Conservation (phyloP, 2,329 filamentous ascomycete species). For the Fusarium lateritium region DNA sequence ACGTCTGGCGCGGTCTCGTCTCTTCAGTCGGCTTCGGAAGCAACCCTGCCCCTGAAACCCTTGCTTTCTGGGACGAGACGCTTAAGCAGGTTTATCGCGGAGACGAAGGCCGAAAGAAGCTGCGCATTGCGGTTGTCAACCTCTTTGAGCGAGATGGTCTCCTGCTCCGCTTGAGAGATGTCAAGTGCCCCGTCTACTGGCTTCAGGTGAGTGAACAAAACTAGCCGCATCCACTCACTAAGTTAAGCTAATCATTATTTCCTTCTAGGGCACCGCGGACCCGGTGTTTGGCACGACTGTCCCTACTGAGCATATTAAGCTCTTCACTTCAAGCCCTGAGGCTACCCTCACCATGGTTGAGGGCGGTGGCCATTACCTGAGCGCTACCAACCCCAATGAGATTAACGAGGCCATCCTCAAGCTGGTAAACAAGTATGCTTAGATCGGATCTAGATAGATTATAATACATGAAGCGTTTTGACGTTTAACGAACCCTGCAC, state of each 20-base stretch:
- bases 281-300: constrained; percentile 58
- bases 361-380: constrained; percentile 65
- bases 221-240: constrained; percentile 3
- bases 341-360: constrained; percentile 61
- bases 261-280: constrained; percentile 61
- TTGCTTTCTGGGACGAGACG: constrained; percentile 62
- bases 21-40: constrained; percentile 62
- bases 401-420: constrained; percentile 61
- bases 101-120: constrained; percentile 64
- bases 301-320: constrained; percentile 64
- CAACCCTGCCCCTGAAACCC: constrained; percentile 54
- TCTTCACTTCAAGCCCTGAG: constrained; percentile 63
- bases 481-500: background rate
- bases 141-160: constrained; percentile 65
- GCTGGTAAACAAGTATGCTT: constrained; percentile 57
- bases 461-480: background rate
- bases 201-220: constrained; percentile 58
- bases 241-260: constrained; percentile 13
- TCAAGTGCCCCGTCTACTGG: constrained; percentile 68
- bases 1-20: constrained; percentile 63
- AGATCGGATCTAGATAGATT: constrained; percentile 42
- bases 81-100: constrained; percentile 63
- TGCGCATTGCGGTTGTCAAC: constrained; percentile 61
- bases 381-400: constrained; percentile 63
- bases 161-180: constrained; percentile 60